phyloP scores from a whole-genome alignment of 2,329 filamentous ascomycete genomes.

The Spiromastix sp. region DNA sequence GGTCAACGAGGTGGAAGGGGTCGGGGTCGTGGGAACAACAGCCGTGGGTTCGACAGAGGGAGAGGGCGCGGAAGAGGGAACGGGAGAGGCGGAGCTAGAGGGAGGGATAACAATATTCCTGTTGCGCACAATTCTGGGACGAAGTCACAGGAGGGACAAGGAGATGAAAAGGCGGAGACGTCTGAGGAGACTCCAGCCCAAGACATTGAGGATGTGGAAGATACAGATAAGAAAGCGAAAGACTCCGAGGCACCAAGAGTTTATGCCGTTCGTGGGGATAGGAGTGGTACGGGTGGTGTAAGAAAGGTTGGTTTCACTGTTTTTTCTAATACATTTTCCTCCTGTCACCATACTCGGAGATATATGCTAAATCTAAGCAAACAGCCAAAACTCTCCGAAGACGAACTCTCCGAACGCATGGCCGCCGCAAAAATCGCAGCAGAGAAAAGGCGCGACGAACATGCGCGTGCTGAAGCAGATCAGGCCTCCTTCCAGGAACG shows the following conservation, averaged over 20 bases:
- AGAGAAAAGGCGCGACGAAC: constrained; percentile 47
- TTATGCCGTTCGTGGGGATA: constrained; percentile 44
- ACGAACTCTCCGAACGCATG: constrained; percentile 51
- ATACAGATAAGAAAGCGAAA: constrained; percentile 7
- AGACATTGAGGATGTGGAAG: not conserved
- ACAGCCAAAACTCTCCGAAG: constrained; percentile 54
- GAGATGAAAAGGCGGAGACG: constrained; percentile 1
- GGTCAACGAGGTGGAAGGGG: no score
- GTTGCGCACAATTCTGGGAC: not conserved
- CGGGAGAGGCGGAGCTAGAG: constrained; percentile 8
- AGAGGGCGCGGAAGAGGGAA: constrained; percentile 6
- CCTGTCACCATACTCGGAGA: not conserved
- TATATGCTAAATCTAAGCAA: constrained; percentile 16
- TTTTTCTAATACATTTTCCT: not conserved
- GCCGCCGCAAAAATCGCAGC: constrained; percentile 53
- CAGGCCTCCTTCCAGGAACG: constrained; percentile 52
- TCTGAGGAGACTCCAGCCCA: not conserved
- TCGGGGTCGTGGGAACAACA: constrained; percentile 13
- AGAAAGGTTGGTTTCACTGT: constrained; percentile 29
- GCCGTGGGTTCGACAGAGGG: constrained; percentile 13
- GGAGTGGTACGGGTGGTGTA: constrained; percentile 43
- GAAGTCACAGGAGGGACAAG: not conserved
- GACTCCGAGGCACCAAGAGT: constrained; percentile 20
- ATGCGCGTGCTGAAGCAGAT: constrained; percentile 58
- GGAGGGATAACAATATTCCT: not conserved